These are phyloP conservation scores for Citrus hindsii DNA, from an alignment of 345 rosid species.

Conservation along the genomic window DNA sequence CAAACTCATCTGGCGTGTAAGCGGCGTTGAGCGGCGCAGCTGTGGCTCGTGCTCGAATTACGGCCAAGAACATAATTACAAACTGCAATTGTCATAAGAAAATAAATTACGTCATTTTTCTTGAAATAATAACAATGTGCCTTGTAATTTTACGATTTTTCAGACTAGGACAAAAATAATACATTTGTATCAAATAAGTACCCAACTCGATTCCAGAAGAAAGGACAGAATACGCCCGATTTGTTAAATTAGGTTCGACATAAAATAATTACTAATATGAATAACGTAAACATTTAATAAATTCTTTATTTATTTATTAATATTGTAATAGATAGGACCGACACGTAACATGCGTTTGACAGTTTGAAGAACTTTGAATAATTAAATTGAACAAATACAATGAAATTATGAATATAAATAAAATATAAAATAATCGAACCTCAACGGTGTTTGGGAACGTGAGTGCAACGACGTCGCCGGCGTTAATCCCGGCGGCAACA, in stretches of 20 bases:
- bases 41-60: conserved; percentile 50
- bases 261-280: too few relatives aligned
- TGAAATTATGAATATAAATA: neutral
- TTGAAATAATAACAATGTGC: neutral
- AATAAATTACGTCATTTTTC: neutral
- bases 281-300: too few relatives aligned
- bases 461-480: conserved; percentile 63
- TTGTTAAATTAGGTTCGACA: too few relatives aligned
- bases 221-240: too few relatives aligned
- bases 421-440: conserved; percentile 6
- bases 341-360: too few relatives aligned
- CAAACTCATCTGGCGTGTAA: conserved; percentile 67
- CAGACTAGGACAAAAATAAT: too few relatives aligned
- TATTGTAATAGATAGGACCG: too few relatives aligned
- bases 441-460: conserved; percentile 50
- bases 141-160: neutral
- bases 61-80: conserved; percentile 39
- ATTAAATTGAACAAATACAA: neutral
- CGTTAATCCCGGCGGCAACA: conserved; percentile 37
- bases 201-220: neutral
- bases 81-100: neutral
- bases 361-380: neutral
- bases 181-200: neutral
- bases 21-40: conserved; percentile 72
- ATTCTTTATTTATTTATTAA: too few relatives aligned